phyloP scores from a whole-genome alignment of 495 filamentous ascomycete species.

The Pseudevernia furfuracea region DNA sequence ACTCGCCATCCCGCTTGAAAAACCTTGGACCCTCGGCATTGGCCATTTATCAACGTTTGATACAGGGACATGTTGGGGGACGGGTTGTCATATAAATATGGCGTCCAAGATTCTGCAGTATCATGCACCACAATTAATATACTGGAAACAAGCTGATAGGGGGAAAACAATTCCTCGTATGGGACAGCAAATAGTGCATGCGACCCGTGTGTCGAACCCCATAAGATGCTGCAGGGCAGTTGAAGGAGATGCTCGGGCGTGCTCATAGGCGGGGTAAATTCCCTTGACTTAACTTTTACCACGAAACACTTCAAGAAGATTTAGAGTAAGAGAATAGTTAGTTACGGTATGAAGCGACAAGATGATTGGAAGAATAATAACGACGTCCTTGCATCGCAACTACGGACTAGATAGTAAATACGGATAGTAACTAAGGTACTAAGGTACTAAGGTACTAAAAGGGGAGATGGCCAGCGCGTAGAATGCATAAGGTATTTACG shows the following conservation, averaged over 20 bases:
- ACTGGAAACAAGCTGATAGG: too few relatives aligned
- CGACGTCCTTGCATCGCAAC: not conserved
- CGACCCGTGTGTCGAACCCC: not conserved
- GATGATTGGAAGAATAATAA: not conserved
- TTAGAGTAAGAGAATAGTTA: too few relatives aligned
- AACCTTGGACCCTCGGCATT: not conserved
- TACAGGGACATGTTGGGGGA: not conserved
- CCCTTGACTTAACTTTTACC: too few relatives aligned
- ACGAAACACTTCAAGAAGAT: not conserved
- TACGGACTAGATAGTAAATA: too few relatives aligned
- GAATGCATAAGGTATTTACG: not conserved
- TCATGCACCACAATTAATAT: too few relatives aligned
- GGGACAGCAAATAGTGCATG: too few relatives aligned
- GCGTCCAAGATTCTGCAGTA: not conserved
- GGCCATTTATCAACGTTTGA: not conserved
- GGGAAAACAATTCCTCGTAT: too few relatives aligned
- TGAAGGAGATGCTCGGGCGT: not conserved
- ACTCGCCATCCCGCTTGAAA: conserved; percentile 12
- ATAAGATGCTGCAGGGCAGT: not conserved
- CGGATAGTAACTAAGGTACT: too few relatives aligned
- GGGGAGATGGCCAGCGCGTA: not conserved
- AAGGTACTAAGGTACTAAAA: not conserved
- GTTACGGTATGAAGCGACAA: too few relatives aligned
- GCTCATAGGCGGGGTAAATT: conserved; percentile 4
- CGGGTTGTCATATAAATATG: too few relatives aligned